phyloP scores from a whole-genome alignment of 345 rosid species.

The Iberis pinnata region DNA sequence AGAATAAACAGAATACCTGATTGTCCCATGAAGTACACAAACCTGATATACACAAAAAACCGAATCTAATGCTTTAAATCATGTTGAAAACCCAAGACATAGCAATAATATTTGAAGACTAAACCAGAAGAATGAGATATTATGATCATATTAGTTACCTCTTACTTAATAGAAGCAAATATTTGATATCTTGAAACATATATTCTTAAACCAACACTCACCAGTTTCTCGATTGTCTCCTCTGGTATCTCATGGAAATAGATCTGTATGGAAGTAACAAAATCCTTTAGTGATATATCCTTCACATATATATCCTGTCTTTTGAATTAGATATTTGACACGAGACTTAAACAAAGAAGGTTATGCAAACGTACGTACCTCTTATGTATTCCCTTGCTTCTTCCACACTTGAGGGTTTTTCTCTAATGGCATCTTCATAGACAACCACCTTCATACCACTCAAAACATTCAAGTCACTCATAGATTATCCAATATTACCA shows the following conservation, averaged over 20 bases:
- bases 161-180: no score
- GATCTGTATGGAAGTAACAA: conserved; percentile 53
- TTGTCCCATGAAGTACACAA: no score
- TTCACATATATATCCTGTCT: conserved; percentile 44
- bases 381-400: conserved; percentile 69
- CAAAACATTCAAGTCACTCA: background rate
- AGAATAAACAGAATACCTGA: no score
- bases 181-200: no score
- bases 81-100: no score
- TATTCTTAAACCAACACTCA: conserved; percentile 17
- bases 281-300: background rate
- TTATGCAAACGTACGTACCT: conserved; percentile 41
- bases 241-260: conserved; percentile 78
- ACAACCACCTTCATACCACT: conserved; percentile 60
- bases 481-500: conserved; percentile 18
- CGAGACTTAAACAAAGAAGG: background rate
- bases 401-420: conserved; percentile 66
- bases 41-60: no score
- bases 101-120: no score
- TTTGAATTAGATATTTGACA: conserved; percentile 5
- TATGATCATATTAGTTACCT: no score
- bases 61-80: no score
- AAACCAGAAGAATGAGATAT: no score
- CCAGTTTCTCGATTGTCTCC: conserved; percentile 73
- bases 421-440: conserved; percentile 70